These are phyloP conservation scores for Sarcomyxa edulis DNA, from an alignment of 768 basidiomycete genomes.

Conservation along the genomic window DNA sequence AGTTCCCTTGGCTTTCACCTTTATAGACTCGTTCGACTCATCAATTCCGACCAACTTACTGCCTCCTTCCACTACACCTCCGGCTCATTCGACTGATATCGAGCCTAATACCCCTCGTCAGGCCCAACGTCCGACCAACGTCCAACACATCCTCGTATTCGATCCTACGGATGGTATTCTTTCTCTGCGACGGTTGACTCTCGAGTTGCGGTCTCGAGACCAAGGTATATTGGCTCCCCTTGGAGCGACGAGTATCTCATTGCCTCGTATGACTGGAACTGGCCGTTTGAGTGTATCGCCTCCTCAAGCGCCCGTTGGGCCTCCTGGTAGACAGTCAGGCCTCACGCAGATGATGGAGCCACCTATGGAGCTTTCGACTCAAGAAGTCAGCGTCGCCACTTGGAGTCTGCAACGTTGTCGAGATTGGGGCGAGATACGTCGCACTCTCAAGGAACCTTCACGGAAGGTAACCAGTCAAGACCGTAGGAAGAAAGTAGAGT, in stretches of 20 bases:
- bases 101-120: conserved; percentile 23
- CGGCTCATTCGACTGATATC: conserved; percentile 18
- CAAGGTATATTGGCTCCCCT: conserved; percentile 19
- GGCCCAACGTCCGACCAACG: conserved; percentile 33
- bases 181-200: conserved; percentile 45
- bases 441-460: conserved; percentile 10
- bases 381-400: conserved; percentile 45
- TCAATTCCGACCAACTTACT: conserved; percentile 34
- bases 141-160: conserved; percentile 66
- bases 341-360: conserved; percentile 12
- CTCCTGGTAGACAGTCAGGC: neutral
- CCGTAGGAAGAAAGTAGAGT: conserved; percentile 27
- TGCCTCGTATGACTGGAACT: conserved; percentile 48
- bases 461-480: neutral
- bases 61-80: conserved; percentile 10
- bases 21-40: conserved; percentile 35
- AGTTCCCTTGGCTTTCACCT: conserved; percentile 51
- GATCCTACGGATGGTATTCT: conserved; percentile 54
- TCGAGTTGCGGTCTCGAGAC: conserved; percentile 32
- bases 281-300: conserved; percentile 31
- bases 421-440: conserved; percentile 51
- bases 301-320: conserved; percentile 16
- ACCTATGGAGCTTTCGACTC: conserved; percentile 29
- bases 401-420: conserved; percentile 55
- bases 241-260: conserved; percentile 52